Base-by-base conservation (phyloP, 2,329 filamentous ascomycete genomes). In the Hypoxylon sp. region DNA sequence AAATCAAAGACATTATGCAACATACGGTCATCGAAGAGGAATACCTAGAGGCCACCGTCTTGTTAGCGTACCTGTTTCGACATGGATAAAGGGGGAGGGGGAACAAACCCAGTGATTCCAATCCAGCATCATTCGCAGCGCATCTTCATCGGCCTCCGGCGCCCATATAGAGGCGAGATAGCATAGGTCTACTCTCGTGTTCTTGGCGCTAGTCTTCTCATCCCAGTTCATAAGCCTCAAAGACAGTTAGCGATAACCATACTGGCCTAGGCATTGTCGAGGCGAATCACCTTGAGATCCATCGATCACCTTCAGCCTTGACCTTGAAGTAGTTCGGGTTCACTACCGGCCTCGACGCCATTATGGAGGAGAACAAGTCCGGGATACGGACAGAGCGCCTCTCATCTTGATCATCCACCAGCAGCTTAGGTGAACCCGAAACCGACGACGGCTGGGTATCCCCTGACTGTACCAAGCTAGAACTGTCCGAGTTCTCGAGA, bases 351-450 rank as follows among this genome's bases (percentile, higher is more conserved):
- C 24, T 60, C n/a, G 42, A 3, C 2, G 60, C 20, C 60, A 63
- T 60, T 10, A 63, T 63, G 8, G 60, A 63, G 26, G 60, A 63
- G 23, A 60, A 63, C 23, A 60, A 5, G n/a, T 63, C 60, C 10
- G 60, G 60, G 21, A 63, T 42, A n/a, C 48, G 48, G 38, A 52
- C 29, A 9, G 33, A 37, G 33, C 33, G 33, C 33, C 33, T 37
- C 3, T 15, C 33, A 4, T 37, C 15, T 10, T 2, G n/a, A 8
- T 21, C 26, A 18, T 43, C n/a, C 11, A 9, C 27, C 24, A 27
- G n/a, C n/a, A n/a, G 17, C 38, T 51, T n/a, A 26, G 23, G 23
- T 8, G 21, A 35, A 29, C 21, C 20, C 9, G 38, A 51, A 37
- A 41, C 42, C 24, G 24, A 13, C 2, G 27, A 31, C 9, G n/a